Evolutionary conservation across 2,329 filamentous ascomycete genomes (phyloP).

Genomic region (Chrysoporthe puriensis): DNA sequence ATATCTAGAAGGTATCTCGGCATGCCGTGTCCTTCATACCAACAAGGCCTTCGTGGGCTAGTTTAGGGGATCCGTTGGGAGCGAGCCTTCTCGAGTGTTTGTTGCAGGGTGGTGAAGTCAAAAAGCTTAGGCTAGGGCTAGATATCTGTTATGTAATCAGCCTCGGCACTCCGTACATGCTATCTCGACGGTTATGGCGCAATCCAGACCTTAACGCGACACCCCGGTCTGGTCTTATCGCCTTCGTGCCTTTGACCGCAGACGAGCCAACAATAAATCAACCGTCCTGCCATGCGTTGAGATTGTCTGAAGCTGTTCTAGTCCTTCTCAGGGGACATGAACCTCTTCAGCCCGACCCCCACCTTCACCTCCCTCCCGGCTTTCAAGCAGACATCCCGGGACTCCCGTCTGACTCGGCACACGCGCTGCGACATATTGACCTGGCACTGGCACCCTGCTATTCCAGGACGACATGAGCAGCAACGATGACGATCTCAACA

Average conservation of each 20-base stretch:
- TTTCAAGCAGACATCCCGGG: not conserved
- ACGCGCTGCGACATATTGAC: not conserved
- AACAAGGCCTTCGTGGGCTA: too few relatives aligned
- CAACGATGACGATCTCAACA: conserved; percentile 15
- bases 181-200: conserved; percentile 10
- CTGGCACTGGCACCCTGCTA: not conserved
- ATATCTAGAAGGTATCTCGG: too few relatives aligned
- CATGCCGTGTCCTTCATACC: too few relatives aligned
- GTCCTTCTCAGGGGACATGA: not conserved
- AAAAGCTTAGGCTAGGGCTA: not conserved
- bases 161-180: not conserved
- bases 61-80: too few relatives aligned
- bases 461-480: conserved; percentile 13
- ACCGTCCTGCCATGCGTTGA: not conserved
- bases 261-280: not conserved
- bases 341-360: not conserved
- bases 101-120: not conserved
- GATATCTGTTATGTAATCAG: not conserved
- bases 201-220: not conserved
- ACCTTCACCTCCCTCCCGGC: not conserved
- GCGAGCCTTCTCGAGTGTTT: too few relatives aligned
- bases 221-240: not conserved
- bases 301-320: not conserved
- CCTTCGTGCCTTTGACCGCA: not conserved
- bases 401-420: not conserved